These are phyloP conservation scores for Zygnema cylindricum DNA, from an alignment of 139 green algal genomes.

Conservation along the genomic window DNA sequence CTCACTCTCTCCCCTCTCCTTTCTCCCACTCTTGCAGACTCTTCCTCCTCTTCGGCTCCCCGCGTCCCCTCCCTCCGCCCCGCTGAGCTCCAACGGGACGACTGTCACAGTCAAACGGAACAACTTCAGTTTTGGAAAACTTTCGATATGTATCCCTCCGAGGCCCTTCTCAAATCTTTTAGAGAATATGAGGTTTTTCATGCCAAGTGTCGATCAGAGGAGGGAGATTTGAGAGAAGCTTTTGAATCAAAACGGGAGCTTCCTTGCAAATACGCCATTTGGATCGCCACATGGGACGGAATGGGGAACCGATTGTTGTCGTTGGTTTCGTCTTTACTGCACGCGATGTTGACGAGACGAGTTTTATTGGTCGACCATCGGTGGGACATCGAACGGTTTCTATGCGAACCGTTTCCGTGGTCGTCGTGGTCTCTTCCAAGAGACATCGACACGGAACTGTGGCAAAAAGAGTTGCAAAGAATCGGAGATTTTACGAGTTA, in stretches of 20 bases:
- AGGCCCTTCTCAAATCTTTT: neutral
- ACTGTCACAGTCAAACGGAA: neutral
- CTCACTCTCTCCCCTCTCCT: conserved; percentile 11
- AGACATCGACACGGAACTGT: neutral
- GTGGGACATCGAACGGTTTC: neutral
- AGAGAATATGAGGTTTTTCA: neutral
- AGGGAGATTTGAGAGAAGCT: neutral
- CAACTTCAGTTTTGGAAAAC: neutral
- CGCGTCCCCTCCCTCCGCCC: neutral
- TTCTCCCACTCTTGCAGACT: neutral
- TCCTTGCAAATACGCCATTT: neutral
- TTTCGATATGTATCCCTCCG: neutral
- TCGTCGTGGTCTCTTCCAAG: conserved; percentile 14
- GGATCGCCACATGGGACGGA: neutral
- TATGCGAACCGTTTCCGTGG: conserved; percentile 28
- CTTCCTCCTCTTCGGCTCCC: neutral
- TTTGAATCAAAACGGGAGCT: neutral
- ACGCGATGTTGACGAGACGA: conserved; percentile 23
- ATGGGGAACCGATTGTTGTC: conserved; percentile 16
- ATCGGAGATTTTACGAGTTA: neutral
- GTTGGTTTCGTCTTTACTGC: conserved; percentile 1
- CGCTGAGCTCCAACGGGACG: neutral
- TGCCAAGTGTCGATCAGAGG: neutral
- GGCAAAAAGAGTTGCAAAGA: neutral
- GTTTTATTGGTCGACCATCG: conserved; percentile 9